Base-by-base conservation (phyloP, 2,329 filamentous ascomycete genomes). In the Drechslerella coelobrocha region DNA sequence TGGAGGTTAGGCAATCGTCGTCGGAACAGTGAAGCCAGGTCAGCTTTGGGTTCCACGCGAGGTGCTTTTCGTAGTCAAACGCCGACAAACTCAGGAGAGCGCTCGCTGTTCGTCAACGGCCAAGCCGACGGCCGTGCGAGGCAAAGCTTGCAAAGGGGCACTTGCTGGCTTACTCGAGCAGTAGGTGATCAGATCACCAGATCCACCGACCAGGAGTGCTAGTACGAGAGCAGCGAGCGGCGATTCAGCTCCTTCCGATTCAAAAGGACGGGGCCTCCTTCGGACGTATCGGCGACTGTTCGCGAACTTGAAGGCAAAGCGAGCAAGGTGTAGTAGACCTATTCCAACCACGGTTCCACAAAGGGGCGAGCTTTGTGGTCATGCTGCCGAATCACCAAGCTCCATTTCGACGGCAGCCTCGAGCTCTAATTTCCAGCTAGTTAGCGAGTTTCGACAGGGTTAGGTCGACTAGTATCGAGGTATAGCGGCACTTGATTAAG, bases 121-220 rank as follows among this genome's bases (percentile, higher is more conserved):
- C 14, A 45, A 45, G 6, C 41, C n/a, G 19, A 21, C n/a, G n/a
- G 6, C 6, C 14, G 19, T 17, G 41, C 17, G 29, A 9, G 24
- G 27, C 50, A 54, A 39, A 45, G 29, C 3, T 39, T 34, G 27
- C 48, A 34, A 19, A 14, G 26, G 2, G 23, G 26, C 17, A 27
- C 23, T 51, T 9, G 19, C 23, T 29, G 47, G 23, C 17, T 10
- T 34, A 17, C 17, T 24, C 29, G 24, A 54, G 19, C 1, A 24
- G 2, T 54, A 31, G n/a, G 19, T 56, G 53, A 45, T 56, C 53
- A 17, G 53, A 56, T 56, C 53, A 56, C 53, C 53, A 56, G 53
- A 47, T 56, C 53, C 31, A 56, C 53, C 37, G 24, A 17, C 37
- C 17, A 24, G 31, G 53, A 45, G 17, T n/a, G 31, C 31, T 14